Evolutionary conservation across 2,329 filamentous ascomycete genomes (phyloP).

Genomic region (Aspergillus ruber): DNA sequence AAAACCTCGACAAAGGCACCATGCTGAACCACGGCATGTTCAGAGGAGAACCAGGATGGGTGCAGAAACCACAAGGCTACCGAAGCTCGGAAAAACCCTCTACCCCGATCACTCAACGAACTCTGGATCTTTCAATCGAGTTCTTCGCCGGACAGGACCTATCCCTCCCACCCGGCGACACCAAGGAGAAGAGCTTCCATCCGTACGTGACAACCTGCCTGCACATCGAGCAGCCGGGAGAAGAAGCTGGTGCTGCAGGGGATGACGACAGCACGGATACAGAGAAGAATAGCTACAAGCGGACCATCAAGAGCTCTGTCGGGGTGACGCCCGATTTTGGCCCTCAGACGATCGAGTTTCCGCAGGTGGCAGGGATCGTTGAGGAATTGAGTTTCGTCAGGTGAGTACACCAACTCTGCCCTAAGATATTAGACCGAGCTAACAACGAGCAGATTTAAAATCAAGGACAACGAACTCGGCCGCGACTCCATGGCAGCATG

Average conservation of each 20-base stretch:
- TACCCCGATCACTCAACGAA: conserved; percentile 42
- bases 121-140: conserved; percentile 63
- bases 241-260: conserved; percentile 38
- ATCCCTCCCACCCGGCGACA: conserved; percentile 55
- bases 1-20: conserved; percentile 83
- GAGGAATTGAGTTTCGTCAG: conserved; percentile 67
- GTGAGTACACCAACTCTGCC: conserved; percentile 43
- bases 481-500: conserved; percentile 76
- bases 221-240: conserved; percentile 64
- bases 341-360: conserved; percentile 54
- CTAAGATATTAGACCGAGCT: not conserved
- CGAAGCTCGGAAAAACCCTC: conserved; percentile 36
- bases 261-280: conserved; percentile 42
- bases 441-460: conserved; percentile 57
- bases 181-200: conserved; percentile 54
- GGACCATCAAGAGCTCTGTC: conserved; percentile 49
- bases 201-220: conserved; percentile 75
- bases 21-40: conserved; percentile 97
- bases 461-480: conserved; percentile 79
- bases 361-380: conserved; percentile 50
- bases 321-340: conserved; percentile 62
- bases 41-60: conserved; percentile 71
- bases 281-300: conserved; percentile 48
- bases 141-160: conserved; percentile 72
- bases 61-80: conserved; percentile 74